Evolutionary conservation across 495 filamentous ascomycete genomes (phyloP), one percentile per base, ranked within the genome.

Genomic region (Xylaria sp.): DNA sequence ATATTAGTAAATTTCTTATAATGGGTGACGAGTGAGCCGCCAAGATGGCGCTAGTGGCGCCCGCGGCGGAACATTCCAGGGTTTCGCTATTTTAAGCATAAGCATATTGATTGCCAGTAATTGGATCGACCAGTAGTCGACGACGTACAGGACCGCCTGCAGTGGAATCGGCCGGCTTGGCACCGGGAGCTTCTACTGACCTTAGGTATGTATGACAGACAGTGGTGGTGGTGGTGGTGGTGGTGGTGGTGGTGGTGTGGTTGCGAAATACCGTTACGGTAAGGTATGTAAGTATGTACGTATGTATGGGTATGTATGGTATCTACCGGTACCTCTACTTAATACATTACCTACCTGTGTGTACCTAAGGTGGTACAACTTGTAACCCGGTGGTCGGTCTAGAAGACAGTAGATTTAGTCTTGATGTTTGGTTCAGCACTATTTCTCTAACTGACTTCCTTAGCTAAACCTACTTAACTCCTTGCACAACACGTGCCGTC

Each of bases 111-210:
- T 35, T 26, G 19, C 61, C 61, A 64, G 41, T 41, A 4, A 65
- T 48, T 37, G 26, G 41, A 46, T 40, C 17, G 61, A 64, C 41
- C 17, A 17, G 37, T 29, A 46, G 44, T 62, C 59, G 61, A 44
- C 19, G n/a, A n/a, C n/a, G n/a, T 29, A 64, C 35, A 55, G 46
- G 48, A 53, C n/a, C n/a, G 15, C 35, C 64, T 67, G 64, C 64
- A 67, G 31, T 67, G 48, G 64, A 67, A 67, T 67, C 48, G 64
- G 48, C 64, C 48, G 64, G 64, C 64, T 67, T 31, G 64, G 64
- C 64, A 19, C 48, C 48, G 64, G 12, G 21, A 48, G 33, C 44
- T 35, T 19, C 0, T 31, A 24, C 26, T 64, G 21, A 37, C 33
- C 17, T 35, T 35, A 37, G 5, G 0, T 31, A 55, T 19, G 2